phyloP scores from a whole-genome alignment of 2,329 filamentous ascomycete species.

The Colletotrichum sp. region DNA sequence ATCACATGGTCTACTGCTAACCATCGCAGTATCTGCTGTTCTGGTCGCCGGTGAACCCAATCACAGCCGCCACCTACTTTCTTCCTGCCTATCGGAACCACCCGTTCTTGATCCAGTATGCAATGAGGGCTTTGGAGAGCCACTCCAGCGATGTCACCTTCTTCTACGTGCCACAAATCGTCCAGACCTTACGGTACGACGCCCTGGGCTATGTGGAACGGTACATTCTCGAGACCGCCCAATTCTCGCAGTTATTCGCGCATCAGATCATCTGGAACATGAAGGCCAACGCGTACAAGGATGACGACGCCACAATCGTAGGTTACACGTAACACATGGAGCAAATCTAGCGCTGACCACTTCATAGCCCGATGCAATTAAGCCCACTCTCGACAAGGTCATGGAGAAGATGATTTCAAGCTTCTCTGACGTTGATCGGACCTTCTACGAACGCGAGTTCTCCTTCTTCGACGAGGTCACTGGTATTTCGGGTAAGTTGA shows the following conservation, averaged over 20 bases:
- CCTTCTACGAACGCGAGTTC: slow-evolving; percentile 94
- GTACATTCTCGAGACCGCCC: slow-evolving; percentile 95
- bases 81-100: slow-evolving; percentile 89
- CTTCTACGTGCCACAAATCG: slow-evolving; percentile 98
- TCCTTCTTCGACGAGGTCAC: slow-evolving; percentile 98
- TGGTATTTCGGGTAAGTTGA: slow-evolving; percentile 91
- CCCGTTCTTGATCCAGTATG: slow-evolving; percentile 93
- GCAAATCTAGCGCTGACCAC: slow-evolving; percentile 23
- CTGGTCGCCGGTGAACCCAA: slow-evolving; percentile 91
- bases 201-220: slow-evolving; percentile 91
- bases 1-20: slow-evolving; percentile 27
- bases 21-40: slow-evolving; percentile 78
- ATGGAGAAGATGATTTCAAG: slow-evolving; percentile 82
- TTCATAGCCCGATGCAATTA: slow-evolving; percentile 80
- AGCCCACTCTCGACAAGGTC: slow-evolving; percentile 91
- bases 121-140: slow-evolving; percentile 91
- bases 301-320: slow-evolving; percentile 87
- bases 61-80: slow-evolving; percentile 93
- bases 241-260: slow-evolving; percentile 96
- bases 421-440: slow-evolving; percentile 79
- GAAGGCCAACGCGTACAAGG: slow-evolving; percentile 98
- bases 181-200: slow-evolving; percentile 94
- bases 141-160: slow-evolving; percentile 98
- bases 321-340: slow-evolving; percentile 37
- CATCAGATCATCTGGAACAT: slow-evolving; percentile 99